Conservation (phyloP, 2,329 filamentous ascomycete genomes). For the Verruconis gallopava region DNA sequence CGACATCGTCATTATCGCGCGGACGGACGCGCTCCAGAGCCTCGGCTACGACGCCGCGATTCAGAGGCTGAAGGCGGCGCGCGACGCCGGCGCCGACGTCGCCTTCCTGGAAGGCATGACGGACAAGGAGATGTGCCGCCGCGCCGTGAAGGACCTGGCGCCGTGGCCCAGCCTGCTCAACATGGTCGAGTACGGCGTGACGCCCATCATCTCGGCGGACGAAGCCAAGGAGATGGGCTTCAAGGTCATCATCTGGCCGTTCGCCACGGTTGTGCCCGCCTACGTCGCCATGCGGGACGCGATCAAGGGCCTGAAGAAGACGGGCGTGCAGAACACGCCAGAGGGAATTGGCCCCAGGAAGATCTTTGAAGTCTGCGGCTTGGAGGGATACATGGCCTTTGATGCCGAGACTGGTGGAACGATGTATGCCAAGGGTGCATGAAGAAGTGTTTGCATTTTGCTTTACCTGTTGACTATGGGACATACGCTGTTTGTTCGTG, state of each 20-base stretch:
- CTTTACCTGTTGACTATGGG: too few relatives aligned
- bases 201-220: conserved; percentile 38
- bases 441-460: too few relatives aligned
- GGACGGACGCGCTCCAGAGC: conserved; percentile 47
- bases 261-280: conserved; percentile 35
- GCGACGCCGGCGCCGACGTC: conserved; percentile 44
- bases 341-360: conserved; percentile 34
- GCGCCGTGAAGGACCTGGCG: conserved; percentile 34
- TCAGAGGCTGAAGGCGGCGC: conserved; percentile 36
- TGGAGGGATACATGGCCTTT: conserved; percentile 38
- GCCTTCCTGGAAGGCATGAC: conserved; percentile 47
- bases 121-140: conserved; percentile 35
- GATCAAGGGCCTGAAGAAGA: conserved; percentile 25
- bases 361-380: conserved; percentile 40
- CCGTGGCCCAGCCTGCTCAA: conserved; percentile 43
- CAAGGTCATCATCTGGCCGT: conserved; percentile 46
- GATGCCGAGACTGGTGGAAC: conserved; percentile 33
- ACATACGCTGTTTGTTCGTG: too few relatives aligned
- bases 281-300: conserved; percentile 30
- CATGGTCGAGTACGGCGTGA: conserved; percentile 43
- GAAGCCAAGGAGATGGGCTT: conserved; percentile 45
- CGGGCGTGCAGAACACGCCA: conserved; percentile 27
- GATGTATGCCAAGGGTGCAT: conserved; percentile 11
- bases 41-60: conserved; percentile 46
- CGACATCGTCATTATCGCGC: conserved; percentile 52